A percentile compares a stretch with the other conserved stretches of the same genome.
Conservation (phyloP, 192 early-diverging fungal genomes). For the Coemansia sp. region DNA sequence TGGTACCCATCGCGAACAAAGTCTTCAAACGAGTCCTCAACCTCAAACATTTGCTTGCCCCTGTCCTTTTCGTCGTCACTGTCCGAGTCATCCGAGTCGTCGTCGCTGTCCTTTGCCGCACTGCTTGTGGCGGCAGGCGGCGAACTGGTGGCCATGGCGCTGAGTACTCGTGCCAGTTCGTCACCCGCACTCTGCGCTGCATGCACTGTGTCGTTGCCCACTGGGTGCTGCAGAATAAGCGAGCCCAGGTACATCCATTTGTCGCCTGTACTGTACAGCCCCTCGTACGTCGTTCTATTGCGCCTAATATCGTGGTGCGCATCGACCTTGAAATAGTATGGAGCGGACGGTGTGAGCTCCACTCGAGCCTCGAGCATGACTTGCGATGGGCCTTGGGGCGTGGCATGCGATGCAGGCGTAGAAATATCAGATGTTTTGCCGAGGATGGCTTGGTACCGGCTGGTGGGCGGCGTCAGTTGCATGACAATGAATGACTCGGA, state of each 20-base stretch:
- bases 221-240: slow-evolving; percentile 42
- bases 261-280: slow-evolving; percentile 32
- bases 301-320: slow-evolving; percentile 40
- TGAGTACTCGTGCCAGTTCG: neutral
- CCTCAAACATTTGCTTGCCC: neutral
- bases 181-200: neutral
- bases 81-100: neutral
- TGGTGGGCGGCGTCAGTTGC: slow-evolving; percentile 38
- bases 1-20: neutral
- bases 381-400: slow-evolving; percentile 25
- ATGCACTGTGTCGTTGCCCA: neutral
- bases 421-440: slow-evolving; percentile 19
- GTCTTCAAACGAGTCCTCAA: neutral
- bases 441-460: slow-evolving; percentile 16
- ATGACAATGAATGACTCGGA: slow-evolving; percentile 16
- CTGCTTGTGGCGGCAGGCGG: neutral
- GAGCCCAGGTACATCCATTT: slow-evolving; percentile 48
- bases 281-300: slow-evolving; percentile 49
- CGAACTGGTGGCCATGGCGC: neutral
- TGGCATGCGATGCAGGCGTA: slow-evolving; percentile 13
- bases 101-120: neutral
- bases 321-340: slow-evolving; percentile 47
- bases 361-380: slow-evolving; percentile 26
- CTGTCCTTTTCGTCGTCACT: neutral
- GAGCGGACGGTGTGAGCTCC: slow-evolving; percentile 11